Conservation (phyloP, 495 filamentous ascomycete genomes). For the Elasticomyces elasticus region DNA sequence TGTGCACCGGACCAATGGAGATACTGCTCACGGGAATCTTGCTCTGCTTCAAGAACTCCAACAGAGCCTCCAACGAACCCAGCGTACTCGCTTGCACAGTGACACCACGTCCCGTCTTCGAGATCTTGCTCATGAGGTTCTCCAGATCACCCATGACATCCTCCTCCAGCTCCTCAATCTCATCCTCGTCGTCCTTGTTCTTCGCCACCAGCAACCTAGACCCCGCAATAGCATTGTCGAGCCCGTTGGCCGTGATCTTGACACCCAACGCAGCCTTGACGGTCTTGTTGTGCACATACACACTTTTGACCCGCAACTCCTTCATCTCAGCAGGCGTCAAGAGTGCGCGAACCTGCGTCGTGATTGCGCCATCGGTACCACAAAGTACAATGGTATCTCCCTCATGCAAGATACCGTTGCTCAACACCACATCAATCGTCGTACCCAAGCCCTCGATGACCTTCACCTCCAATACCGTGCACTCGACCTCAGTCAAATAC, state of each 20-base stretch:
- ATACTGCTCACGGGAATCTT: slow-evolving; percentile 98
- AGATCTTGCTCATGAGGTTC: slow-evolving; percentile 78
- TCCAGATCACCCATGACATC: slow-evolving; percentile 95
- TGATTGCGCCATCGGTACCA: slow-evolving; percentile 86
- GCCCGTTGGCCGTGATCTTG: slow-evolving; percentile 93
- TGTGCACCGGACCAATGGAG: slow-evolving; percentile 94
- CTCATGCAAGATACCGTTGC: slow-evolving; percentile 90
- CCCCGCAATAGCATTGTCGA: slow-evolving; percentile 94
- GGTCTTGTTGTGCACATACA: slow-evolving; percentile 98
- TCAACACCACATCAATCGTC: slow-evolving; percentile 95
- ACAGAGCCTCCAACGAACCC: slow-evolving; percentile 88
- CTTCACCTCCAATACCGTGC: slow-evolving; percentile 97
- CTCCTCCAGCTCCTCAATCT: slow-evolving; percentile 88
- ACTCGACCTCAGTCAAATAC: slow-evolving; percentile 96
- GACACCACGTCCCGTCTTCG: slow-evolving; percentile 85
- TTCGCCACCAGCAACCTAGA: slow-evolving; percentile 90
- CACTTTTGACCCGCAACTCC: slow-evolving; percentile 85
- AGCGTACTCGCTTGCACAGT: slow-evolving; percentile 95
- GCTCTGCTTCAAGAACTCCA: slow-evolving; percentile 86
- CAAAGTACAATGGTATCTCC: slow-evolving; percentile 92
- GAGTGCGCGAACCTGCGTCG: slow-evolving; percentile 92
- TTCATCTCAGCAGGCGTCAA: slow-evolving; percentile 89
- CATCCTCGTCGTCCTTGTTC: slow-evolving; percentile 90
- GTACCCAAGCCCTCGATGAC: slow-evolving; percentile 97
- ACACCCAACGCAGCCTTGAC: slow-evolving; percentile 97